Evolutionary conservation across 1,139 yeast species (phyloP), one percentile per base, ranked within the genome.

Genomic region (Saccharomyces hybrid): DNA sequence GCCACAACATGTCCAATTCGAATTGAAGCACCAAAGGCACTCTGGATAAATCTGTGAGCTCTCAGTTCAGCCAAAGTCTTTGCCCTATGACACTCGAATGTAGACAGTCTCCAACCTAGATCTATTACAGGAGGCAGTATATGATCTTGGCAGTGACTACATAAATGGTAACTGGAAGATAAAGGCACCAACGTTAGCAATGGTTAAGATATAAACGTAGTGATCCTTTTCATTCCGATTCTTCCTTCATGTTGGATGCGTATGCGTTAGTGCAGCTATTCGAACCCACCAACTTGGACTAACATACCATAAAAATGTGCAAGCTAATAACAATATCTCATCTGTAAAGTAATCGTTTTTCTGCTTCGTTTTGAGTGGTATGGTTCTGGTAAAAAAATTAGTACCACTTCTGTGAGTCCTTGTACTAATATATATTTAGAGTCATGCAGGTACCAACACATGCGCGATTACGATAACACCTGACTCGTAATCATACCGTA

Each of bases 211-310:
- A 63, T 81, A 72, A 56, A 80, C 83, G 67, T 81, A 78, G 61
- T 84, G 86, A 59, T 82, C 83, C 12, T 88, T 88, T 58, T 75
- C 68, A 81, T 86, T 79, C 27, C 76, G 73, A 49, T 51, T 76
- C 82, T 61, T 81, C 81, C 59, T 79, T 73, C 76, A 85, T 75
- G 9, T 85, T 84, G 14, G 85, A 79, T 49, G 84, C 82, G 65
- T 85, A 85, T n/a, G 89, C 89, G 64, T 81, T 82, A 53, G 80
- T 79, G 53, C 82, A 72, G 64, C 71, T 72, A 48, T 82, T 75
- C 56, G 78, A 79, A 66, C 85, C 90, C 52, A 86, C 72, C 55
- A 82, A 82, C 64, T 85, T 84, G 52, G 82, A 83, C 86, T 88
- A 86, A 68, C 83, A 84, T 21, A 84, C 81, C 71, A 82, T 71